Evolutionary conservation across 441 rosid genomes (phyloP), one percentile per base, ranked within the genome.

Genomic region (Eutrema salsugineum): DNA sequence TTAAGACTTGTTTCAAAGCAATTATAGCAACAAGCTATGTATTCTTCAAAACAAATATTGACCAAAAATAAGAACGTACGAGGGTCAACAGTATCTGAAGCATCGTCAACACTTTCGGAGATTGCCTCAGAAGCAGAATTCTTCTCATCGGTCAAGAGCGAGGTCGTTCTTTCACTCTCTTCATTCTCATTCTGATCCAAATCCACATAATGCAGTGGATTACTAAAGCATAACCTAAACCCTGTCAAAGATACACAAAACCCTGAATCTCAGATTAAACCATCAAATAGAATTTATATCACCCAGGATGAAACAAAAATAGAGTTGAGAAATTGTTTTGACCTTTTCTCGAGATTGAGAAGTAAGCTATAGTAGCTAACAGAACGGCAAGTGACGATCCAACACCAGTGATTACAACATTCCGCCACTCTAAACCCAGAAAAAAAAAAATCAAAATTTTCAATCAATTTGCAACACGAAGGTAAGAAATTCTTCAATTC

Each of bases 341-440:
- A 88, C 96, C 94, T 76, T 80, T 84, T 73, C 82, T 71, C 6
- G 83, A 85, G 65, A 87, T 66, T 6, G 91, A 82, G 55, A 87
- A 80, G 71, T 80, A 92, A 62, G 90, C 89, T 61, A 86, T 1
- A 49, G 85, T 82, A 61, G 91, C 87, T 38, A 88, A 72, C 8
- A 85, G 62, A 65, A 82, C 50, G 32, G 79, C 88, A 10, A 82
- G 69, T n/a, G 88, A 84, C 16, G 82, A 71, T 75, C 93, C 89
- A 64, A 78, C 56, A 46, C 81, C 86, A 51, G 77, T 79, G 60
- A 89, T 70, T 49, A 85, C 63, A 76, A 88, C 46, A 12, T 55
- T 36, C 17, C 82, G 55, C 63, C 83, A 78, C 7, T 88, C 97
- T 94, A 71, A 49, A 55, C 55, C 14, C 8, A 33, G 16, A 39